phyloP scores from a whole-genome alignment of 192 early-diverging fungal genomes.

The Linnemannia elongata region DNA sequence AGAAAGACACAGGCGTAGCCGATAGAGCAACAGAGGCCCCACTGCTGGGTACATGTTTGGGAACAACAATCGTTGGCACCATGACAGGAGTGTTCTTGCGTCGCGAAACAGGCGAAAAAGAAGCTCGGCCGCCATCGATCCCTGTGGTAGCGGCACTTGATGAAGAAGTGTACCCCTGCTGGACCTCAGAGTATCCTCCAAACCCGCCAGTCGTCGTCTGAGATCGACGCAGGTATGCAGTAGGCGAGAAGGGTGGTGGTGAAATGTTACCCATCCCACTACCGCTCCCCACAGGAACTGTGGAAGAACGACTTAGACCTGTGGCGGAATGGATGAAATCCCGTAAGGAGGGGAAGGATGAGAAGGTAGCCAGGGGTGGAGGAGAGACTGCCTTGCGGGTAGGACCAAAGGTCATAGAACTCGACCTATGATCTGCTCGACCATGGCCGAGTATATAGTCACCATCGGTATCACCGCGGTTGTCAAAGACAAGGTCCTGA shows the following conservation, averaged over 20 bases:
- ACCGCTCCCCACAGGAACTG: not conserved
- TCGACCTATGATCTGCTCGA: conserved; percentile 1
- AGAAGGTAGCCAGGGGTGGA: not conserved
- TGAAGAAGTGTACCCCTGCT: not conserved
- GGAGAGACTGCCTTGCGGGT: not conserved
- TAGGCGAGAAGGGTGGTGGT: conserved; percentile 10
- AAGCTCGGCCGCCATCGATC: not conserved
- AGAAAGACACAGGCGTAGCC: conserved; percentile 9
- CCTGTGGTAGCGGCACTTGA: not conserved
- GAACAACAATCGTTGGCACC: conserved; percentile 40
- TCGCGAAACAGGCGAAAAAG: conserved; percentile 16
- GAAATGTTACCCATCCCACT: not conserved
- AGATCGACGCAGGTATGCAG: conserved; percentile 20
- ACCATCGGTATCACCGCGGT: not conserved
- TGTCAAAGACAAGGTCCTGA: not conserved
- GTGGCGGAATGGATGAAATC: conserved; percentile 17
- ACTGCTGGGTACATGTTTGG: conserved; percentile 5
- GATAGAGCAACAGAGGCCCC: not conserved
- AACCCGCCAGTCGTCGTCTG: not conserved
- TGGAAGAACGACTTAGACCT: conserved; percentile 4
- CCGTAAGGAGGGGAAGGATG: conserved; percentile 16
- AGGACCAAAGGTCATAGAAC: conserved; percentile 23
- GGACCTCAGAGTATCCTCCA: not conserved
- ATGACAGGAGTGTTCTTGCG: conserved; percentile 28
- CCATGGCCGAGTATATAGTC: not conserved